Evolutionary conservation across 768 basidiomycete species (phyloP).

Genomic region (Mycena venus): DNA sequence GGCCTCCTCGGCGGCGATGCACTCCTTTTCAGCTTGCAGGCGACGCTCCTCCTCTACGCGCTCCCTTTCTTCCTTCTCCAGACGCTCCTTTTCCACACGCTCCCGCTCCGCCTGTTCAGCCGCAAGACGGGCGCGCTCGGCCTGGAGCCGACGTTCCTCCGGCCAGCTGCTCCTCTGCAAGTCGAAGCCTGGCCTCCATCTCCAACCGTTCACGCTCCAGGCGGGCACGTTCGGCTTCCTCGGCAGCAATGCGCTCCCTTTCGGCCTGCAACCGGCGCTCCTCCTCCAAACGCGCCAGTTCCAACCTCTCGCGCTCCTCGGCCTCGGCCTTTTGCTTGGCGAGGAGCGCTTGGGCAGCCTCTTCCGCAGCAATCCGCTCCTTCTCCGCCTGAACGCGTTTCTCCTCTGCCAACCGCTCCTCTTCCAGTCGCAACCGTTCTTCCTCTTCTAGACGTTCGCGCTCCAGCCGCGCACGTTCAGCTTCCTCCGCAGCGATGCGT

Average conservation of each 20-base stretch:
- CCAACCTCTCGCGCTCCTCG: constrained; percentile 26
- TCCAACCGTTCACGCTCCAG: constrained; percentile 31
- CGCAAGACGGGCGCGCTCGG: constrained; percentile 27
- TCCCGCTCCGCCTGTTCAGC: constrained; percentile 27
- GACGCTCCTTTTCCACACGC: constrained; percentile 17
- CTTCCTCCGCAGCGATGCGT: constrained; percentile 49
- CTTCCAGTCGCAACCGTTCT: constrained; percentile 33
- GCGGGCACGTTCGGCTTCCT: constrained; percentile 34
- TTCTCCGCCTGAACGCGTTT: constrained; percentile 33
- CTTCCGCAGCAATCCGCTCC: constrained; percentile 31
- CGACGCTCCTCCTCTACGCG: constrained; percentile 27
- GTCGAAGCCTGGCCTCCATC: constrained; percentile 35
- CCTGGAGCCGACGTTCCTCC: constrained; percentile 35
- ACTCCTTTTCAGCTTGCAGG: constrained; percentile 17
- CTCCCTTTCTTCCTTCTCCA: constrained; percentile 16
- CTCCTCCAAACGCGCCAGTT: constrained; percentile 35
- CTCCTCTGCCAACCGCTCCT: constrained; percentile 35
- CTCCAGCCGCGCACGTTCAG: constrained; percentile 47
- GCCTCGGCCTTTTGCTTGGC: constrained; percentile 25
- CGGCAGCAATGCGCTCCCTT: constrained; percentile 29
- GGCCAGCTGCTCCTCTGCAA: constrained; percentile 38
- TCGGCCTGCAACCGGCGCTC: constrained; percentile 41
- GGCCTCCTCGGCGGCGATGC: constrained; percentile 26
- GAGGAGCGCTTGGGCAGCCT: constrained; percentile 23
- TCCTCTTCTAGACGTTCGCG: constrained; percentile 50